Evolutionary conservation across 2,329 filamentous ascomycete genomes (phyloP).

Genomic region (Canariomyces notabilis): DNA sequence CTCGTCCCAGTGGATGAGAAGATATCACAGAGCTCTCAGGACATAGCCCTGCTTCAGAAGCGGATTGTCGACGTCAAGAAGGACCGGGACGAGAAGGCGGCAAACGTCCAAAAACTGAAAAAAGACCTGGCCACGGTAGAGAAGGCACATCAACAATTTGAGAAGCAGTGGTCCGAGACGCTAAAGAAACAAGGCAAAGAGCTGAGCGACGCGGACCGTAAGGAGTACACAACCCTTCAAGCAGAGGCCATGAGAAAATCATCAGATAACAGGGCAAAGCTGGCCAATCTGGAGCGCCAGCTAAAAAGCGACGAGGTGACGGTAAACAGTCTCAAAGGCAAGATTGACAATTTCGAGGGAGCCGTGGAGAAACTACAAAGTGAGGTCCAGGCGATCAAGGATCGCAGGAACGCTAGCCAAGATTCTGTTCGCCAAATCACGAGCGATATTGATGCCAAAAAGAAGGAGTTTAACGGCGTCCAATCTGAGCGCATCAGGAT

Average conservation of each 20-base stretch:
- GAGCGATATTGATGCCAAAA: conserved; percentile 77
- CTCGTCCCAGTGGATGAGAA: conserved; percentile 91
- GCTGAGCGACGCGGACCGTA: conserved; percentile 77
- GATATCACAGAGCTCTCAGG: conserved; percentile 69
- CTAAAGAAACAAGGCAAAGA: conserved; percentile 83
- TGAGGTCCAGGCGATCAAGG: conserved; percentile 64
- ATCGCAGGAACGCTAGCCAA: conserved; percentile 61
- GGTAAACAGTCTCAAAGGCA: conserved; percentile 81
- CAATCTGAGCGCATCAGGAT: conserved; percentile 78
- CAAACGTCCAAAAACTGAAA: conserved; percentile 65
- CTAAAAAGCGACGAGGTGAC: conserved; percentile 89
- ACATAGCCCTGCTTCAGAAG: conserved; percentile 62
- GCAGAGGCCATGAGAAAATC: conserved; percentile 80
- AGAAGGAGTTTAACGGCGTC: conserved; percentile 81
- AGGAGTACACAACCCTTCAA: conserved; percentile 81
- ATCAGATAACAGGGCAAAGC: conserved; percentile 72
- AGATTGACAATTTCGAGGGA: conserved; percentile 73
- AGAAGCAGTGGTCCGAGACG: conserved; percentile 78
- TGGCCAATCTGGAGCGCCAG: conserved; percentile 83
- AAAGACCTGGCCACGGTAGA: conserved; percentile 81
- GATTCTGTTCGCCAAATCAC: conserved; percentile 61
- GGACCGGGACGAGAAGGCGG: conserved; percentile 68
- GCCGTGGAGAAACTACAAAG: conserved; percentile 67
- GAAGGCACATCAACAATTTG: conserved; percentile 83
- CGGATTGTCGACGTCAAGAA: conserved; percentile 67